Evolutionary conservation across 2,329 filamentous ascomycete genomes (phyloP), one percentile per base, ranked within the genome.

Genomic region (Cladosporium oxysporum): DNA sequence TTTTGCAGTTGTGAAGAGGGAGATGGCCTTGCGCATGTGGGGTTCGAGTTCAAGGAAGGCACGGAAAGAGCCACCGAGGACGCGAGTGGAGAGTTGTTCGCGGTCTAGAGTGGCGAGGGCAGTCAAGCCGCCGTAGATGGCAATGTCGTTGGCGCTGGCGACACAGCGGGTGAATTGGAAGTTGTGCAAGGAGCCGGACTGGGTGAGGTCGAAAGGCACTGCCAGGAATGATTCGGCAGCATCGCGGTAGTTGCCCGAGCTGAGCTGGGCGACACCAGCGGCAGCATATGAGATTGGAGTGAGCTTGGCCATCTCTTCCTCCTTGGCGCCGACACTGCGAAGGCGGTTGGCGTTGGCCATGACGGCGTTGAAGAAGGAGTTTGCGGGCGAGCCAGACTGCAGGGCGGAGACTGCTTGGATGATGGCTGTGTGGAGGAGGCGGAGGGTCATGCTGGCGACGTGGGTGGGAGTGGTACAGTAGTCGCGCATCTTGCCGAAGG

Each of bases 21-120:
- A 87, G 71, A 99, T 91, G 14, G 95, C 94, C 66, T 93, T 93
- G 69, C 95, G 91, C 68, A 99, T 91, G 74, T 98, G 94, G 3
- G 94, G 93, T 78, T 98, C 95, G 0, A 96, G 85, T 77, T 98
- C 95, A 16, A 99, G 85, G 75, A 95, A 97, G 55, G 86, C 88
- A 62, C 95, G 90, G 81, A 99, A 99, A 37, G 82, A 82, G 74
- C 92, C 96, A 44, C 95, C 91, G 0, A 99, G 85, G 2, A 98
- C 92, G 7, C 83, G 83, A 6, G 79, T 81, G 76, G 95, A 90
- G 26, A 99, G 83, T 68, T 92, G 88, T 8, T 84, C 82, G 58
- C 95, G 88, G 67, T 91, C 86, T 91, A 98, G 96, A 1, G 92
- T 93, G 29, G 94, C 94, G 28, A 99, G 85, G 6, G 95, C 92